These are phyloP conservation scores for Geosiphon pyriformis DNA, from an alignment of 192 early-diverging fungal genomes.

Conservation along the genomic window DNA sequence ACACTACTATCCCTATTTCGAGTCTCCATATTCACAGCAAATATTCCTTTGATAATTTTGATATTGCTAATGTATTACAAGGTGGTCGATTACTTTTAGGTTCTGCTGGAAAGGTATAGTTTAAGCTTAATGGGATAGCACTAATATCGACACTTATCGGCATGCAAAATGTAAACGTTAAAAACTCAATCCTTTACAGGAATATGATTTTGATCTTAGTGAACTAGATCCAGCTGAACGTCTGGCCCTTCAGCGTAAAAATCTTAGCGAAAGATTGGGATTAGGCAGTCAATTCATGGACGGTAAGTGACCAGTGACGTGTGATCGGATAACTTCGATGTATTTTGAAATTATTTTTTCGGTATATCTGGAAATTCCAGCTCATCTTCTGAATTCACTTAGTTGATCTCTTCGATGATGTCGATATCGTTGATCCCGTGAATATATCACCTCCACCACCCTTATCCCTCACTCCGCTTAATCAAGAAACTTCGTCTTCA, in stretches of 20 bases:
- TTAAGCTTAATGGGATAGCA: too few relatives aligned
- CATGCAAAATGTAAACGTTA: background rate
- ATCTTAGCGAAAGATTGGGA: slow-evolving; percentile 78
- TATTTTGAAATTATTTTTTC: slow-evolving; percentile 15
- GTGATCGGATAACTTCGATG: too few relatives aligned
- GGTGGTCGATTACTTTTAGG: slow-evolving; percentile 76
- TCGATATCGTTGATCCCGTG: slow-evolving; percentile 51
- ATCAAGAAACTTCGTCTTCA: slow-evolving; percentile 24
- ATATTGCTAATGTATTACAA: slow-evolving; percentile 75
- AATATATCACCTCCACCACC: slow-evolving; percentile 24
- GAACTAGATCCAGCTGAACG: slow-evolving; percentile 80
- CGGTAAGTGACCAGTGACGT: slow-evolving; percentile 39
- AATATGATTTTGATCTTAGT: slow-evolving; percentile 82
- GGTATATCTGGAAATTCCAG: background rate
- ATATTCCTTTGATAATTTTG: slow-evolving; percentile 74
- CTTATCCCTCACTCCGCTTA: slow-evolving; percentile 22
- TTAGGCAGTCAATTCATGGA: slow-evolving; percentile 86
- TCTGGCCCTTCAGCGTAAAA: slow-evolving; percentile 72
- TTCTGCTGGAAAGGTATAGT: slow-evolving; percentile 67
- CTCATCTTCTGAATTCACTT: background rate
- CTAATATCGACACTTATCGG: background rate
- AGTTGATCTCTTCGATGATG: slow-evolving; percentile 84
- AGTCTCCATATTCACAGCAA: slow-evolving; percentile 33
- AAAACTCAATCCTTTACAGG: slow-evolving; percentile 27
- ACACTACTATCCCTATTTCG: background rate